Base-by-base conservation (phyloP, 129 eudicot genomes). In the Erigeron canadensis region DNA sequence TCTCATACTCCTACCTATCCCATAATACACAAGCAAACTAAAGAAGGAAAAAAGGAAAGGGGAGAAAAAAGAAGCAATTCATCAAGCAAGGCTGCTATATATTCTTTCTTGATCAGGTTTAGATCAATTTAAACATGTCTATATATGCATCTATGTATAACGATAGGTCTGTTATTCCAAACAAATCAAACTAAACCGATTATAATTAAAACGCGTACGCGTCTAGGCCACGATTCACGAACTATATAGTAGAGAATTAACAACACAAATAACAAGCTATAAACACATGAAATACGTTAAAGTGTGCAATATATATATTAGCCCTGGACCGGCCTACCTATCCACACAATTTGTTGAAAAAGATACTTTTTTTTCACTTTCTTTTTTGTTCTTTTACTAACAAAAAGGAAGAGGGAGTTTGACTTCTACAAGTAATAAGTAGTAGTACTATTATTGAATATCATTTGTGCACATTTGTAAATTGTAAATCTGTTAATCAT, bases 341-440 rank as follows among this genome's bases (percentile, higher is more conserved):
- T 78, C 81, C 44, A 71, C 81, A 78, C 63, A 54, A 64, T 42
- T 23, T 78, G 64, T 47, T 71, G 81, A 71, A 78, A 78, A 78
- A 78, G 81, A 78, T 78, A 60, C 67, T 74, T 76, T 72, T 80
- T 69, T 68, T 51, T 76, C 63, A 77, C 54, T 70, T 71, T 77
- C 71, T 23, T 80, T 80, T 80, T 80, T 61, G 21, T 63, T 62
- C 71, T 65, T 73, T 79, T 63, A 63, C 65, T 56, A 51, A 50
- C 50, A 61, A 80, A 80, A 69, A 62, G 61, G 65, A 66, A 67
- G 70, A 67, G 63, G 70, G 79, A 61, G 71, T 74, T 80, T 80
- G 80, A 80, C 76, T 80, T 80, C 64, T 69, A 77, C 76, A 80
- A 80, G 80, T 65, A 80, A 68, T 69, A 58, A 62, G 77, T 70